Evolutionary conservation across 352 stramenopile species (phyloP), one percentile per base, ranked within the genome.

Genomic region (Phytopythium cucurbitacearum): DNA sequence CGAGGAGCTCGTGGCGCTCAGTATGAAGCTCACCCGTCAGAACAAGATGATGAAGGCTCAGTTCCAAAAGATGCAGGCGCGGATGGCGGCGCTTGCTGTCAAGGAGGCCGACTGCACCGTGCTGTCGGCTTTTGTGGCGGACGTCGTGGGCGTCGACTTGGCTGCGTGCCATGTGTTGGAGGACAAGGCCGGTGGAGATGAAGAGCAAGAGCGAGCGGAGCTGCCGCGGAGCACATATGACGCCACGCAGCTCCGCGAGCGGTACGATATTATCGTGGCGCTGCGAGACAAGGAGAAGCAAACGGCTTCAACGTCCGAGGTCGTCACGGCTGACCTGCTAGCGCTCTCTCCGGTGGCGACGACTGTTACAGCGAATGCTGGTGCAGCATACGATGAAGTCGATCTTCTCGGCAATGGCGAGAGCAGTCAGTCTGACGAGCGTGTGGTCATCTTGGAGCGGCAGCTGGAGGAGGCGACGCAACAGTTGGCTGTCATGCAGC

Each of bases 11-110:
- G 65, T 95, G 36, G 63, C 75, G 44, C 71, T 95, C 35, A 95
- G 80, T 51, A 90, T 93, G 82, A 95, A 95, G 65, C 76, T 93
- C 50, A 95, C 82, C 56, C 70, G 84, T 13, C 85, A 95, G 63
- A 95, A 95, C 68, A 92, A 92, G 57, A 63, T 92, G 40, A 89
- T 92, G 81, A 91, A 90, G 59, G 61, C 59, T 5, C 82, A 93
- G 63, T 87, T 91, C 53, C 82, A 91, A 59, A 89, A 89, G 61
- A 84, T 76, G 57, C 76, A 91, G 59, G 63, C 48, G 44, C 71
- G 77, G 3, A 65, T 88, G 39, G 48, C 51, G 10, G 58, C 69
- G 52, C 62, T 77, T 0, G 61, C 60, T 12, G 52, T 49, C 5
- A 71, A 55, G 13, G 76, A 90, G 16, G 67, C 76, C 7, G 78